Conservation (phyloP, 495 filamentous ascomycete species). For the Aspergillus heteromorphus region DNA sequence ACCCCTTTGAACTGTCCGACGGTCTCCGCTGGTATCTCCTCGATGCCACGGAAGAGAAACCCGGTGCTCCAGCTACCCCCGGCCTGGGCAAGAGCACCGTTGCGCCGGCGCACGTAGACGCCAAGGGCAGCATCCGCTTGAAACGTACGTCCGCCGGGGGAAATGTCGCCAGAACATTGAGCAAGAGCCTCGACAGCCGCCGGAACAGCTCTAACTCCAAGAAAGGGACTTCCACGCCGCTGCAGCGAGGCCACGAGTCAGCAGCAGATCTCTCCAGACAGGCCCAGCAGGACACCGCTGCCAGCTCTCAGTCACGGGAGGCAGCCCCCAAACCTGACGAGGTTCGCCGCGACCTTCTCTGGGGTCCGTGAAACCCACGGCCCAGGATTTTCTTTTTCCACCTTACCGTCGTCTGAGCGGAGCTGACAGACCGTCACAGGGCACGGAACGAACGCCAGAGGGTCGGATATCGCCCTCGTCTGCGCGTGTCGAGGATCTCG, state of each 20-base stretch:
- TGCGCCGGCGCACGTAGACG: slow-evolving; percentile 81
- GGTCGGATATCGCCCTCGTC: slow-evolving; percentile 13
- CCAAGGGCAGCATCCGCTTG: slow-evolving; percentile 61
- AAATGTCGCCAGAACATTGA: slow-evolving; percentile 69
- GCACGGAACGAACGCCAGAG: slow-evolving; percentile 6
- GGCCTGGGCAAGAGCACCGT: slow-evolving; percentile 87
- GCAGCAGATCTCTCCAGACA: slow-evolving; percentile 32
- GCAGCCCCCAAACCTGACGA: slow-evolving; percentile 39
- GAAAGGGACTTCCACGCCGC: slow-evolving; percentile 47
- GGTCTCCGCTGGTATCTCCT: slow-evolving; percentile 94
- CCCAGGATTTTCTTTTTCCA: slow-evolving; percentile 6
- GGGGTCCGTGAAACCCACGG: slow-evolving; percentile 36
- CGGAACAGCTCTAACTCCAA: slow-evolving; percentile 79
- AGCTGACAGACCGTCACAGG: slow-evolving; percentile 22
- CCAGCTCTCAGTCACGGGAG: slow-evolving; percentile 30
- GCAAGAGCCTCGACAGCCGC: slow-evolving; percentile 82
- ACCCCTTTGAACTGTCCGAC: slow-evolving; percentile 95
- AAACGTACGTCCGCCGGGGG: slow-evolving; percentile 50
- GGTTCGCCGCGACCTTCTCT: slow-evolving; percentile 46
- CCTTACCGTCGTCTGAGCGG: slow-evolving; percentile 9
- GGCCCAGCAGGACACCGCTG: slow-evolving; percentile 25
- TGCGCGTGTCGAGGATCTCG: slow-evolving; percentile 8
- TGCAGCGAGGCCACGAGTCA: slow-evolving; percentile 32
- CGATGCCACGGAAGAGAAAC: slow-evolving; percentile 89
- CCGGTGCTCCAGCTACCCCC: slow-evolving; percentile 87